Percentiles rank a stretch among this genome's conserved stretches.
These are phyloP conservation scores for Colletotrichum limetticola DNA, from an alignment of 2,329 filamentous ascomycete species.

Conservation along the genomic window DNA sequence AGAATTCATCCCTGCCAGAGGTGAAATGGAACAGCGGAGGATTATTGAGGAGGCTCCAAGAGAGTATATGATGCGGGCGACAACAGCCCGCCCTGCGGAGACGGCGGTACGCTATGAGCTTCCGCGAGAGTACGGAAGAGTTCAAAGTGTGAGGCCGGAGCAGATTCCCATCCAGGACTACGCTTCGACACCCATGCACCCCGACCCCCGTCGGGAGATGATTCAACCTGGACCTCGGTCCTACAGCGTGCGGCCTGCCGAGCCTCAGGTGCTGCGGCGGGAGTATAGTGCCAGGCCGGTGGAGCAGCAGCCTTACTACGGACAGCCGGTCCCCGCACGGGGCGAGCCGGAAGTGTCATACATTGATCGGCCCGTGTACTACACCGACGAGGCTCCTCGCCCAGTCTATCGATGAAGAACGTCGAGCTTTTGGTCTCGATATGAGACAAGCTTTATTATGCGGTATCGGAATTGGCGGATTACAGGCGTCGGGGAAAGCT, in stretches of 20 bases:
- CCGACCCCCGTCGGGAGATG: constrained; percentile 49
- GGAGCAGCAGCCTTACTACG: constrained; percentile 54
- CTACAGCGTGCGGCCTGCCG: constrained; percentile 47
- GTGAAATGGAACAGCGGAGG: constrained; percentile 51
- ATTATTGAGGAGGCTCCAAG: constrained; percentile 58
- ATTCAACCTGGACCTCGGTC: constrained; percentile 41
- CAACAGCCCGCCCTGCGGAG: constrained; percentile 68
- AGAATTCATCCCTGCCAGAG: constrained; percentile 61
- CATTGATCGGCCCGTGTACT: constrained; percentile 58
- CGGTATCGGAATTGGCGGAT: neutral
- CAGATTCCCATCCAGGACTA: constrained; percentile 59
- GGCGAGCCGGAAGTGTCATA: constrained; percentile 54
- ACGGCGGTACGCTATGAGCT: constrained; percentile 53
- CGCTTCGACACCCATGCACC: constrained; percentile 48
- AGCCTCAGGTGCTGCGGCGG: constrained; percentile 43
- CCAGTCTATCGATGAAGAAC: constrained; percentile 47
- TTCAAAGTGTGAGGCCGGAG: constrained; percentile 55
- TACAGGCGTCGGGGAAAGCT: neutral
- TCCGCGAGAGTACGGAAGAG: constrained; percentile 53
- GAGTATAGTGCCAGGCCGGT: constrained; percentile 55
- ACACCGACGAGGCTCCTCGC: constrained; percentile 53
- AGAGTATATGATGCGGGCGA: constrained; percentile 65
- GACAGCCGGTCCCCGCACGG: constrained; percentile 43
- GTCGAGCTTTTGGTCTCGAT: neutral
- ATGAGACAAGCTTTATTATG: neutral